A percentile compares a stretch with the other conserved stretches of the same genome.
These are phyloP conservation scores for Phlebiopsis flavidoalba DNA, from an alignment of 768 basidiomycete species.

Conservation along the genomic window DNA sequence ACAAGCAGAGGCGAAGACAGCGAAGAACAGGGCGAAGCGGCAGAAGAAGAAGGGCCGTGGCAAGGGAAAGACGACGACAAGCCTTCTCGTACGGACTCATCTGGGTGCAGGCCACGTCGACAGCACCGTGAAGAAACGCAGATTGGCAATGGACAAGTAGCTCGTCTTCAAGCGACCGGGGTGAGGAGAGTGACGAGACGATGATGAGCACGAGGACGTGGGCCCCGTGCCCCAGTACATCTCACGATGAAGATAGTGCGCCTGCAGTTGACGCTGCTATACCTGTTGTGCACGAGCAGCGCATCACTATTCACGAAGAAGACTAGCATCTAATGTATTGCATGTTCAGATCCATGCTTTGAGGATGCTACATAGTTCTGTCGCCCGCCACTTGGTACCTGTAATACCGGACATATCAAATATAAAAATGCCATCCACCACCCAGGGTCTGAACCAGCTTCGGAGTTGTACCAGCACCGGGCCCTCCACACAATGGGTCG, in stretches of 20 bases:
- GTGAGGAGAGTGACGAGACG: conserved; percentile 43
- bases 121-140: conserved; percentile 68
- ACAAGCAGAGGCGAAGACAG: conserved; percentile 78
- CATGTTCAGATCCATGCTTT: neutral
- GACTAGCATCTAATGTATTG: conserved; percentile 24
- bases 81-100: conserved; percentile 8
- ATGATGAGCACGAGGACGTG: conserved; percentile 19
- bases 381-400: no score
- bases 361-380: no score
- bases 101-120: conserved; percentile 19
- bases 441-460: no score
- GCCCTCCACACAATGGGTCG: no score
- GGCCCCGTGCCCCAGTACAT: conserved; percentile 15
- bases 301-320: conserved; percentile 48
- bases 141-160: conserved; percentile 72
- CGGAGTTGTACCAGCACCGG: no score
- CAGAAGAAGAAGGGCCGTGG: conserved; percentile 85
- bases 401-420: no score
- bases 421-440: no score
- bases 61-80: conserved; percentile 34
- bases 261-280: conserved; percentile 5
- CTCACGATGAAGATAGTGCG: neutral
- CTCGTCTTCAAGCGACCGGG: conserved; percentile 52
- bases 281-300: conserved; percentile 30
- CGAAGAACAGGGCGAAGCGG: conserved; percentile 91